These are phyloP conservation scores for Citrullus colocynthis DNA, from an alignment of 306 rosid species.

Conservation along the genomic window DNA sequence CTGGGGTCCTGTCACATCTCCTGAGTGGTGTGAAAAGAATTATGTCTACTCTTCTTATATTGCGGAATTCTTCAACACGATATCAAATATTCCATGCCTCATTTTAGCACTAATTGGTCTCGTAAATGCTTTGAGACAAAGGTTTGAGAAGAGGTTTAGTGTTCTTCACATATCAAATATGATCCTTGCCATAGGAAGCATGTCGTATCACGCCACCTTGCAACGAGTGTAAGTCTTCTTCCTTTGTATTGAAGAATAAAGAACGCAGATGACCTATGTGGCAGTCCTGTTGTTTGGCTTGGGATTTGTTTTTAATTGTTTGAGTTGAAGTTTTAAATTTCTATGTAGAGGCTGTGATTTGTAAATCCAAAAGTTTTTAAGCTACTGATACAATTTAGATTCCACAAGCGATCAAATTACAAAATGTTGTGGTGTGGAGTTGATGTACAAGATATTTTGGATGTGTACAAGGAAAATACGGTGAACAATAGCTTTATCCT, in stretches of 20 bases:
- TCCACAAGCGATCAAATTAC: neutral
- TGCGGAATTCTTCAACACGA: constrained; percentile 54
- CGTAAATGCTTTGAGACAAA: constrained; percentile 69
- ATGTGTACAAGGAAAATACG: neutral
- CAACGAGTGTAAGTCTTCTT: constrained; percentile 50
- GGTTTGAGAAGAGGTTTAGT: constrained; percentile 92
- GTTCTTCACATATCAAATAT: constrained; percentile 81
- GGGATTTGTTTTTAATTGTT: neutral
- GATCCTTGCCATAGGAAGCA: constrained; percentile 85
- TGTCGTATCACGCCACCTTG: constrained; percentile 81
- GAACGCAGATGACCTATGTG: neutral
- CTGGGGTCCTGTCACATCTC: constrained; percentile 75
- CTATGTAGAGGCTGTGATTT: neutral
- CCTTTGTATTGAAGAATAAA: neutral
- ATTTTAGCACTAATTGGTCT: constrained; percentile 87
- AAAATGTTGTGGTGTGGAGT: neutral
- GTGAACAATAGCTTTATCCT: neutral
- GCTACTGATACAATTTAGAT: neutral
- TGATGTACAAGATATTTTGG: neutral
- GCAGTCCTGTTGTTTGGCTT: neutral
- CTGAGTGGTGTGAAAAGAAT: constrained; percentile 75
- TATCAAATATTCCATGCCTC: constrained; percentile 58
- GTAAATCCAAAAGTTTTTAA: neutral
- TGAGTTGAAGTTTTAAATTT: neutral
- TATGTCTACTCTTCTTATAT: constrained; percentile 47